A percentile compares a stretch with the other conserved stretches of the same genome.
phyloP scores from a whole-genome alignment of 805 yeast species.

The Yamadazyma phyllophila region DNA sequence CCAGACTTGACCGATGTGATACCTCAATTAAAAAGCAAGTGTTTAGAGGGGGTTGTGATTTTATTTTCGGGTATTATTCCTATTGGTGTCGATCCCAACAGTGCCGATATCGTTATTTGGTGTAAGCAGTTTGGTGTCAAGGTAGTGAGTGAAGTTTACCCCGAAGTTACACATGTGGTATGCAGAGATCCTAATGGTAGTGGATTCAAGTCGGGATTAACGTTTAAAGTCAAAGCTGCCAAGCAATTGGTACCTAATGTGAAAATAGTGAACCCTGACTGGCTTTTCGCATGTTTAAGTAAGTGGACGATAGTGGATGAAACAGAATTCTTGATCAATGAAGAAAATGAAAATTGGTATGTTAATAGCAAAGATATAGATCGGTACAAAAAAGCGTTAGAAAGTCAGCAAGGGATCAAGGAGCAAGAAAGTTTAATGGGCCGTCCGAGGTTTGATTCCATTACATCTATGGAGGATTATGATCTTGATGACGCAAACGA shows the following conservation, averaged over 20 bases:
- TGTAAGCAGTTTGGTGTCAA: constrained; percentile 87
- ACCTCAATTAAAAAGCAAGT: constrained; percentile 68
- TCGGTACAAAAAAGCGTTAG: constrained; percentile 36
- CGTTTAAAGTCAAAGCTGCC: constrained; percentile 83
- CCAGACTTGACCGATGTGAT: constrained; percentile 72
- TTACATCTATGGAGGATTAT: constrained; percentile 32
- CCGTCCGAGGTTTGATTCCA: constrained; percentile 34
- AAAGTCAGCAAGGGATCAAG: constrained; percentile 18
- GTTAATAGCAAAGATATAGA: constrained; percentile 46
- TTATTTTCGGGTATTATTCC: constrained; percentile 91
- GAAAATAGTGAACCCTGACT: constrained; percentile 83
- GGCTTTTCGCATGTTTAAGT: constrained; percentile 86
- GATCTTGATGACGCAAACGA: constrained; percentile 42
- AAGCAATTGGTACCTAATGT: constrained; percentile 57
- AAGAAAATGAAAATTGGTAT: constrained; percentile 46
- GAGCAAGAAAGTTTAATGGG: constrained; percentile 9
- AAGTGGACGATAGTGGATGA: constrained; percentile 74
- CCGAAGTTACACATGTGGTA: constrained; percentile 82
- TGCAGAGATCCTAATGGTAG: constrained; percentile 63
- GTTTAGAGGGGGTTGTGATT: constrained; percentile 66
- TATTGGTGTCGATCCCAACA: constrained; percentile 64
- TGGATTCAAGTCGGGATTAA: constrained; percentile 38
- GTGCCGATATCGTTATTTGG: constrained; percentile 90
- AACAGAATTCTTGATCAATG: constrained; percentile 51
- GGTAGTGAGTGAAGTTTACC: constrained; percentile 68